Conservation (phyloP, 805 yeast genomes). For the Teunomyces pallodes region DNA sequence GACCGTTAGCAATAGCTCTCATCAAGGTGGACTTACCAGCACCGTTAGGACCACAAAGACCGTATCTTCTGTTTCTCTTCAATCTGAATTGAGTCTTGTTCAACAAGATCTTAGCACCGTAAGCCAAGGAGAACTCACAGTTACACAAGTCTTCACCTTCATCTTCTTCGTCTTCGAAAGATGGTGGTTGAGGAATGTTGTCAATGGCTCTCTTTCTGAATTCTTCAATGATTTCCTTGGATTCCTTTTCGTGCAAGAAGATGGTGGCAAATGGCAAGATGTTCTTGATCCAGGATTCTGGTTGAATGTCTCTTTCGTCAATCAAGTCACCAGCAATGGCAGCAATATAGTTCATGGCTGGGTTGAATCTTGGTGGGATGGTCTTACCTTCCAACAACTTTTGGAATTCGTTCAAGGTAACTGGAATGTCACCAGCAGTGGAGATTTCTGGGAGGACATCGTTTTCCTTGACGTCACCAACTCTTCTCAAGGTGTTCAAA, state of each 20-base stretch:
- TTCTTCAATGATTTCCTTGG: slow-evolving; percentile 87
- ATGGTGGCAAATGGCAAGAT: slow-evolving; percentile 93
- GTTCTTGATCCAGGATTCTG: slow-evolving; percentile 84
- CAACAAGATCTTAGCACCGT: slow-evolving; percentile 99
- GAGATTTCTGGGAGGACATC: slow-evolving; percentile 96
- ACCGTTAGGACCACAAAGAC: slow-evolving; percentile 75
- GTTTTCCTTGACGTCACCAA: slow-evolving; percentile 90
- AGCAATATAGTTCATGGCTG: slow-evolving; percentile 80
- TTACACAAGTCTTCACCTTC: slow-evolving; percentile 99
- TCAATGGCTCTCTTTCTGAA: slow-evolving; percentile 95
- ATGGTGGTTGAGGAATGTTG: slow-evolving; percentile 96
- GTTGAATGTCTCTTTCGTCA: slow-evolving; percentile 93
- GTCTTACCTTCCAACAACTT: slow-evolving; percentile 67
- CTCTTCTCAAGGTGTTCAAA: slow-evolving; percentile 95
- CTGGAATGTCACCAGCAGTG: slow-evolving; percentile 94
- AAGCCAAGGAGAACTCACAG: slow-evolving; percentile 99
- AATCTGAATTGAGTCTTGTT: slow-evolving; percentile 99
- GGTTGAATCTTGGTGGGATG: slow-evolving; percentile 73
- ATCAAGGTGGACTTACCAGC: slow-evolving; percentile 64
- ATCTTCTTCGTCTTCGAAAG: slow-evolving; percentile 94
- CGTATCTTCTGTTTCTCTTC: slow-evolving; percentile 98
- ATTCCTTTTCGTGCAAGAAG: slow-evolving; percentile 89
- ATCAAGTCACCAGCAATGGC: slow-evolving; percentile 98
- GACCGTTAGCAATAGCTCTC: slow-evolving; percentile 97
- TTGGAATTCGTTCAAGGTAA: slow-evolving; percentile 80